phyloP scores from a whole-genome alignment of 2,329 filamentous ascomycete genomes.

The Penicillium sclerotiorum region DNA sequence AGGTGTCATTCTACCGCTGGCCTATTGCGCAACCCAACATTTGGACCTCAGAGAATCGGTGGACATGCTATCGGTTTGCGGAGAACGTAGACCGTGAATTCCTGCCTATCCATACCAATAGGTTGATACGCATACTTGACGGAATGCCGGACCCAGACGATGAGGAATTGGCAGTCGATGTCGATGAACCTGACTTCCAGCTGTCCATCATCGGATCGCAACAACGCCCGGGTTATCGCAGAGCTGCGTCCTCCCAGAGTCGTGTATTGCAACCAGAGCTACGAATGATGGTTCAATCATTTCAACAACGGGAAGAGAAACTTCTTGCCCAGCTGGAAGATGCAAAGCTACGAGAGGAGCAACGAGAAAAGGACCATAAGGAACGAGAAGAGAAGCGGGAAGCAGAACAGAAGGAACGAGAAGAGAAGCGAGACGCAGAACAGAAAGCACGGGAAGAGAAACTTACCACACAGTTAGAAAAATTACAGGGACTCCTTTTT shows the following conservation, averaged over 20 bases:
- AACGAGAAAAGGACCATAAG: too few species aligned
- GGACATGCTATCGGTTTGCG: conserved; percentile 7
- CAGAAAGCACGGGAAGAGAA: conserved; percentile 5
- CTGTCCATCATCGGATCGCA: conserved; percentile 6
- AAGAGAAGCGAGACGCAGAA: too few species aligned
- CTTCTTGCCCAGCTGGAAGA: too few species aligned
- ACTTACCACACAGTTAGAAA: conserved; percentile 4
- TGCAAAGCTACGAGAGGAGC: too few species aligned
- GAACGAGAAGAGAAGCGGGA: too few species aligned
- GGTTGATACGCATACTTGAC: conserved; percentile 6
- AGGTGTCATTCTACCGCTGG: conserved; percentile 9
- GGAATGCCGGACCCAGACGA: conserved; percentile 5
- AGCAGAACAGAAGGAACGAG: conserved; percentile 5
- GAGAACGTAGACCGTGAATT: conserved; percentile 11
- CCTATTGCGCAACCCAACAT: conserved; percentile 7
- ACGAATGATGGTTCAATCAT: conserved; percentile 10
- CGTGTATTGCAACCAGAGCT: conserved; percentile 8
- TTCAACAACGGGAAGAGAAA: conserved; percentile 4
- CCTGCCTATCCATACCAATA: conserved; percentile 7
- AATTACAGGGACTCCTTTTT: conserved; percentile 2
- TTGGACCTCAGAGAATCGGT: conserved; percentile 6
- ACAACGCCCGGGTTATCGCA: conserved; percentile 3
- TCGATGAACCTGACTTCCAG: conserved; percentile 1
- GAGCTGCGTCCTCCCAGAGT: conserved; percentile 9
- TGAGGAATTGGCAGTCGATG: background rate